phyloP scores from a whole-genome alignment of 1,139 yeast genomes.

The Hemisphaericaspora subhashii region DNA sequence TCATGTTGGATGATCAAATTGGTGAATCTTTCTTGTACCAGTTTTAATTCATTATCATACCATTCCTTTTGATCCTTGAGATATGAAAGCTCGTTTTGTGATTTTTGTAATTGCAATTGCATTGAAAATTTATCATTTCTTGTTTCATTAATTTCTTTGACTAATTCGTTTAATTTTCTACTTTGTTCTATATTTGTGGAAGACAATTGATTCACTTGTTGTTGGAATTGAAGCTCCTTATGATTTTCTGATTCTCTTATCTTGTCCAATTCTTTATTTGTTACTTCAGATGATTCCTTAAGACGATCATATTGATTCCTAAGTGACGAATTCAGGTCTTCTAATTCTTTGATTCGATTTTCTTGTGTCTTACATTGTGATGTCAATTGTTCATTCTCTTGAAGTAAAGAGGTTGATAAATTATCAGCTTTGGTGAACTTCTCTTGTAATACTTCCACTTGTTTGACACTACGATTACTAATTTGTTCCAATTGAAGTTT shows the following conservation, averaged over 20 bases:
- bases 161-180: constrained; percentile 37
- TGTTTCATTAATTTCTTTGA: constrained; percentile 36
- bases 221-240: constrained; percentile 9
- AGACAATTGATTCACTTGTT: constrained; percentile 47
- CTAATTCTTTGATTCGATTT: constrained; percentile 15
- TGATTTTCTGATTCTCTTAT: constrained; percentile 11
- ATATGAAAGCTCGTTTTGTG: constrained; percentile 36
- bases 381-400: constrained; percentile 25
- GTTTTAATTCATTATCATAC: constrained; percentile 50
- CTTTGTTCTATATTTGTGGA: constrained; percentile 49
- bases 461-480: constrained; percentile 20
- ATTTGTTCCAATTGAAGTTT: constrained; percentile 57
- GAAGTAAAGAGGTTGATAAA: constrained; percentile 14
- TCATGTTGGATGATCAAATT: constrained; percentile 43
- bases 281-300: constrained; percentile 8
- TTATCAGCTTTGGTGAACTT: constrained; percentile 17
- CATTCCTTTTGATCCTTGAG: constrained; percentile 42
- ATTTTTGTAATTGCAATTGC: constrained; percentile 44
- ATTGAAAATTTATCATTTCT: constrained; percentile 39
- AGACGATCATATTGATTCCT: constrained; percentile 8
- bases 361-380: constrained; percentile 21
- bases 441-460: constrained; percentile 30
- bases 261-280: constrained; percentile 10
- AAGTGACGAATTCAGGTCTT: constrained; percentile 12
- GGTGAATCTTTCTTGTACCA: constrained; percentile 37